These are phyloP conservation scores for Alternaria gansuensis DNA, from an alignment of 2,329 filamentous ascomycete genomes.

Conservation along the genomic window DNA sequence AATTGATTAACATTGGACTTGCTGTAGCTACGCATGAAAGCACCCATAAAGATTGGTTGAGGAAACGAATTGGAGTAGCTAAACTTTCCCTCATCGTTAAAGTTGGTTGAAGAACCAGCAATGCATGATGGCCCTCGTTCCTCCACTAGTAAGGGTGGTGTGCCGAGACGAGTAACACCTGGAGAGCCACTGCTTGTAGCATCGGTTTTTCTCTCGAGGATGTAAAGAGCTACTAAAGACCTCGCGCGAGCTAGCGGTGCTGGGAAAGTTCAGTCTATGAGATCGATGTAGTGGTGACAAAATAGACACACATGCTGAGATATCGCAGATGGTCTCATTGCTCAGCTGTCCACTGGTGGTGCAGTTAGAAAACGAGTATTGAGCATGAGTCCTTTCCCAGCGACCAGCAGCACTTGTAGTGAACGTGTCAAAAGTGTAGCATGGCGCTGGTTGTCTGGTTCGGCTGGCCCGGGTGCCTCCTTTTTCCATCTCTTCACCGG, in stretches of 20 bases:
- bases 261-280: constrained; percentile 6
- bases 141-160: constrained; percentile 64
- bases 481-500: neutral
- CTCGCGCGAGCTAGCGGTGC: constrained; percentile 40
- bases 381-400: constrained; percentile 28
- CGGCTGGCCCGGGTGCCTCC: neutral
- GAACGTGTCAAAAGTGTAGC: constrained; percentile 19
- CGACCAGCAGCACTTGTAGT: constrained; percentile 20
- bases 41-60: constrained; percentile 68
- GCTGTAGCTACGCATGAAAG: constrained; percentile 65
- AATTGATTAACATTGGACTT: neutral
- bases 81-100: constrained; percentile 64
- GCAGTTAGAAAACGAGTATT: constrained; percentile 60
- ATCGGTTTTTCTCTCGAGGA: constrained; percentile 60
- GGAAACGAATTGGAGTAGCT: constrained; percentile 72
- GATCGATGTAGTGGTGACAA: neutral
- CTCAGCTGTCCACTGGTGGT: constrained; percentile 59
- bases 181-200: constrained; percentile 59
- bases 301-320: constrained; percentile 45
- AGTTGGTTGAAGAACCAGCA: constrained; percentile 65
- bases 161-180: constrained; percentile 61
- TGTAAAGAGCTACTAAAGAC: constrained; percentile 39
- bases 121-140: constrained; percentile 52
- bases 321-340: constrained; percentile 62
- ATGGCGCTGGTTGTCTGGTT: constrained; percentile 17